Conservation (phyloP, 2,329 filamentous ascomycete species). For the Pseudopithomyces maydicus region DNA sequence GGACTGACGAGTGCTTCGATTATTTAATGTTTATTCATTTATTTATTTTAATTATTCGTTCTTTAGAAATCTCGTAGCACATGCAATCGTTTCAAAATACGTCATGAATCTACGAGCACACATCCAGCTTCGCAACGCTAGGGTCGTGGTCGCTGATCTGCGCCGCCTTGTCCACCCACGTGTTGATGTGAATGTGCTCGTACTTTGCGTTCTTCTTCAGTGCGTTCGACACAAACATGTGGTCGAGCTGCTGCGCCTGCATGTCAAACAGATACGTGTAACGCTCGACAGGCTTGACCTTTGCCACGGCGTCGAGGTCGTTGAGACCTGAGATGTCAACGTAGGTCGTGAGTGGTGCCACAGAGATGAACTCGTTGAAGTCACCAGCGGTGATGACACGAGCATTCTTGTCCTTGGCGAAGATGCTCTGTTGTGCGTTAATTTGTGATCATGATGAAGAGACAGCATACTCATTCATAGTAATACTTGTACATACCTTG, state of each 20-base stretch:
- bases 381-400: slow-evolving; percentile 68
- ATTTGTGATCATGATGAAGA: slow-evolving; percentile 21
- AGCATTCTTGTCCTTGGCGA: slow-evolving; percentile 61
- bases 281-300: slow-evolving; percentile 60
- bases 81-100: neutral
- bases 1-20: neutral
- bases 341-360: slow-evolving; percentile 63
- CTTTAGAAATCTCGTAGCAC: neutral
- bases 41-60: neutral
- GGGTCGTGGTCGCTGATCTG: slow-evolving; percentile 73
- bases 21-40: neutral
- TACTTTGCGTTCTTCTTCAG: slow-evolving; percentile 55
- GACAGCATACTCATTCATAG: neutral
- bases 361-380: slow-evolving; percentile 74
- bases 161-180: slow-evolving; percentile 64
- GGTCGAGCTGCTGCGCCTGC: slow-evolving; percentile 73
- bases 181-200: slow-evolving; percentile 74
- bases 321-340: slow-evolving; percentile 58
- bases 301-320: slow-evolving; percentile 66
- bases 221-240: slow-evolving; percentile 67
- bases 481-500: slow-evolving; percentile 34
- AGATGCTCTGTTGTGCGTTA: slow-evolving; percentile 49
- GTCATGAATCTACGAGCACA: slow-evolving; percentile 52
- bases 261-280: slow-evolving; percentile 75
- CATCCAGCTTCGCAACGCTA: slow-evolving; percentile 65